phyloP scores from a whole-genome alignment of 345 rosid species.

The Stellera chamaejasme region DNA sequence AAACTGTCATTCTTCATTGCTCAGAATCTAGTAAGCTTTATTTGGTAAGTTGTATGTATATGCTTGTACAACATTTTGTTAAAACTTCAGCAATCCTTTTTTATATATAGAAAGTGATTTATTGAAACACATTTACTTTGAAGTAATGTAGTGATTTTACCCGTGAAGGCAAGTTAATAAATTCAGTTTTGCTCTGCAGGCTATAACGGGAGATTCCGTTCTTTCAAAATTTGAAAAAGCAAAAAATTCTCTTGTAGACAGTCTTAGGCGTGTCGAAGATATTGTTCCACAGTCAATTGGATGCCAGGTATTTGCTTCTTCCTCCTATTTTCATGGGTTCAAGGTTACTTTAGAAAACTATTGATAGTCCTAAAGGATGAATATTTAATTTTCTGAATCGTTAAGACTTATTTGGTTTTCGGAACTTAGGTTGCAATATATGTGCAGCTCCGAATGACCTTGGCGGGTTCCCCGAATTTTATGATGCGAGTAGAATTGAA shows the following conservation, averaged over 20 bases:
- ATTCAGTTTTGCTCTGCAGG: constrained; percentile 36
- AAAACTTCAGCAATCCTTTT: background rate
- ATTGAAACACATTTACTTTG: background rate
- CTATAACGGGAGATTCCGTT: constrained; percentile 90
- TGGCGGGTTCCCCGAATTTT: too few relatives aligned
- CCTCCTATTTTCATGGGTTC: constrained; percentile 1
- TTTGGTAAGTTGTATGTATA: constrained; percentile 40
- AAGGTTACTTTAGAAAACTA: background rate
- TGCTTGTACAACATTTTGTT: background rate
- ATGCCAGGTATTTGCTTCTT: constrained; percentile 44
- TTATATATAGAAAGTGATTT: background rate
- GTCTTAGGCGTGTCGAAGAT: constrained; percentile 92
- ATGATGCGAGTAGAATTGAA: background rate
- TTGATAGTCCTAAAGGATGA: too few relatives aligned
- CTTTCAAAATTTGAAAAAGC: constrained; percentile 81
- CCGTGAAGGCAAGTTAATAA: constrained; percentile 6
- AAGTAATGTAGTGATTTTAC: constrained; percentile 3
- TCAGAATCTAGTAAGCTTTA: constrained; percentile 90
- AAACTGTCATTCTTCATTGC: constrained; percentile 83
- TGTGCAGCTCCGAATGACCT: too few relatives aligned
- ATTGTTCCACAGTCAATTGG: constrained; percentile 88
- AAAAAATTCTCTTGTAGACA: constrained; percentile 55
- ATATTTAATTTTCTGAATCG: too few relatives aligned
- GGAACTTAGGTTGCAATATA: too few relatives aligned
- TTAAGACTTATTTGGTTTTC: too few relatives aligned